These are phyloP conservation scores for Heliamphora pulchella DNA, from an alignment of 179 eudicot species.

Conservation along the genomic window DNA sequence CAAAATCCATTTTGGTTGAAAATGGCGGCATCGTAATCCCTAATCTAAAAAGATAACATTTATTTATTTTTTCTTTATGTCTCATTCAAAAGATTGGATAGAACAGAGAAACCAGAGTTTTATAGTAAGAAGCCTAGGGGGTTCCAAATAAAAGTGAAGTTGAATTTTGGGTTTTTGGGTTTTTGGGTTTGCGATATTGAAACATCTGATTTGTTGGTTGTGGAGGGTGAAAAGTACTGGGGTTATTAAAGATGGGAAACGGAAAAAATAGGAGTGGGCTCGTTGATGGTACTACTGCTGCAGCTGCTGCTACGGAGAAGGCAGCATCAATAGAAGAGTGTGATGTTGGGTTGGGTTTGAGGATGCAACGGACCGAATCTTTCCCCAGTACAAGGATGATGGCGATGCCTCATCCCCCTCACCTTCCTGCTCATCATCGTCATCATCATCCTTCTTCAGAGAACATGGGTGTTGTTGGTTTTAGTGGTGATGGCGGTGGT, in stretches of 20 bases:
- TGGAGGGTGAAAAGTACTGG: not conserved
- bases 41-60: too few species aligned
- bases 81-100: too few species aligned
- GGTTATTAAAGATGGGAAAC: slow-evolving; percentile 41
- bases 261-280: slow-evolving; percentile 25
- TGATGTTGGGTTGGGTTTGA: slow-evolving; percentile 56
- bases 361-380: slow-evolving; percentile 29
- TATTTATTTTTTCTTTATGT: too few species aligned
- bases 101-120: not conserved
- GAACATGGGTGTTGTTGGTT: slow-evolving; percentile 3
- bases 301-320: too few species aligned
- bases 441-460: not conserved
- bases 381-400: slow-evolving; percentile 20
- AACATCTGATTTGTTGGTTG: not conserved
- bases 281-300: slow-evolving; percentile 16
- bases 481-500: slow-evolving; percentile 11
- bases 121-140: not conserved
- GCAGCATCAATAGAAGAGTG: slow-evolving; percentile 19
- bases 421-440: slow-evolving; percentile 1
- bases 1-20: slow-evolving; percentile 24
- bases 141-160: not conserved
- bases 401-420: slow-evolving; percentile 21
- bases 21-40: slow-evolving; percentile 39
- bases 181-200: not conserved
- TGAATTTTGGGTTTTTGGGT: not conserved